Percentiles rank a stretch among this genome's conserved stretches.
Conservation (phyloP, 169 alveolate genomes). For the Cryptosporidium canis region DNA sequence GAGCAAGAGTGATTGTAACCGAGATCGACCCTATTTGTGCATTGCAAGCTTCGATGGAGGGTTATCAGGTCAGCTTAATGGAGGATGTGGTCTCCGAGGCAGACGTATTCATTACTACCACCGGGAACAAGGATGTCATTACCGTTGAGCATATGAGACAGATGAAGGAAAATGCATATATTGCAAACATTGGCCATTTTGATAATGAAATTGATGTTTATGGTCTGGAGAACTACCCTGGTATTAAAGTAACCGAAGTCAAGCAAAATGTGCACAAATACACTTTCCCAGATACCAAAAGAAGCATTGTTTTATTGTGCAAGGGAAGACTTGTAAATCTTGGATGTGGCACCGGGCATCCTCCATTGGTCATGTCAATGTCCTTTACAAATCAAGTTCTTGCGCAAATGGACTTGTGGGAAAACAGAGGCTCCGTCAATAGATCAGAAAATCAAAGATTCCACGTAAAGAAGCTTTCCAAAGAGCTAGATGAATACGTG, state of each 20-base stretch:
- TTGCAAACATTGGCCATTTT: slow-evolving; percentile 97
- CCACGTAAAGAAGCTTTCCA: slow-evolving; percentile 93
- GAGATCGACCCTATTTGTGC: slow-evolving; percentile 99
- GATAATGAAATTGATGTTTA: slow-evolving; percentile 96
- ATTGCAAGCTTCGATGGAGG: slow-evolving; percentile 97
- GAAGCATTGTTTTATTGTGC: slow-evolving; percentile 93
- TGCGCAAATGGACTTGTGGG: slow-evolving; percentile 91
- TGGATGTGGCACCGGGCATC: slow-evolving; percentile 99
- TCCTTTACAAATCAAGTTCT: slow-evolving; percentile 95
- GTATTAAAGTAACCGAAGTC: slow-evolving; percentile 89
- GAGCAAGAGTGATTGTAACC: slow-evolving; percentile 96
- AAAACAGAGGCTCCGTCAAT: slow-evolving; percentile 79
- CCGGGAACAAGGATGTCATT: slow-evolving; percentile 95
- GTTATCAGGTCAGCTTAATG: slow-evolving; percentile 91
- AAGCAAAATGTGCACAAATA: slow-evolving; percentile 94
- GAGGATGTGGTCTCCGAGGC: slow-evolving; percentile 91
- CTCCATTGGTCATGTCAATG: slow-evolving; percentile 98
- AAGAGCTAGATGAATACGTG: slow-evolving; percentile 95
- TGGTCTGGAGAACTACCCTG: slow-evolving; percentile 89
- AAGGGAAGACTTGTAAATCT: slow-evolving; percentile 97
- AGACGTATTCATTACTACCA: slow-evolving; percentile 95
- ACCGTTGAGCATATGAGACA: slow-evolving; percentile 92
- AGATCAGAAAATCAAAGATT: slow-evolving; percentile 75
- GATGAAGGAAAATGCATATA: slow-evolving; percentile 97
- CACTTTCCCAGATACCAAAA: slow-evolving; percentile 86